Conservation (phyloP, 805 yeast genomes). For the Wickerhamiella musiphila region DNA sequence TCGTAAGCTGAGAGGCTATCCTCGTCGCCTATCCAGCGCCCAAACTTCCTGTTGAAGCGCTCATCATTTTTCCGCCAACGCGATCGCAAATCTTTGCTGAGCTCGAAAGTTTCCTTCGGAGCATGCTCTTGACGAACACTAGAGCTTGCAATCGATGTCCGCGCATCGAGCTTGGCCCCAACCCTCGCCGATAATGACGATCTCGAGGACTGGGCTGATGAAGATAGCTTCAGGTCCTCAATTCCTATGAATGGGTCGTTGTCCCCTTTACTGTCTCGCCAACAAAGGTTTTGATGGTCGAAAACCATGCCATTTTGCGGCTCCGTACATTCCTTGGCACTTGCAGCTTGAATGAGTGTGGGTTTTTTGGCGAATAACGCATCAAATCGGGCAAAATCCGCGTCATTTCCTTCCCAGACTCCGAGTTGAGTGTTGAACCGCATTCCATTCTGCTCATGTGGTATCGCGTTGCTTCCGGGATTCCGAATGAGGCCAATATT, state of each 20-base stretch:
- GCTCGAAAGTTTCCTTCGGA: constrained; percentile 12
- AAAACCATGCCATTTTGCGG: constrained; percentile 12
- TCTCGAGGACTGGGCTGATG: constrained; percentile 3
- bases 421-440: constrained; percentile 14
- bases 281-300: constrained; percentile 13
- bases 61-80: constrained; percentile 16
- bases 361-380: constrained; percentile 4
- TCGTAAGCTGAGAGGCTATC: constrained; percentile 5
- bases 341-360: constrained; percentile 7
- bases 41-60: constrained; percentile 17
- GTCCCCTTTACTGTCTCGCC: constrained; percentile 12
- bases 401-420: constrained; percentile 17
- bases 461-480: constrained; percentile 4
- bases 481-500: constrained; percentile 9
- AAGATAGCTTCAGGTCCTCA: constrained; percentile 7
- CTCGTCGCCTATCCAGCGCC: constrained; percentile 17
- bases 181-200: constrained; percentile 5
- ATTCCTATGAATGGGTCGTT: constrained; percentile 15
- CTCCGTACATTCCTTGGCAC: background rate
- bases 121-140: constrained; percentile 12
- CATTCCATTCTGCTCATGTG: constrained; percentile 16
- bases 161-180: constrained; percentile 2
- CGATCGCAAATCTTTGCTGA: constrained; percentile 7
- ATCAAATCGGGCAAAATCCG: constrained; percentile 12
- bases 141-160: constrained; percentile 8